Evolutionary conservation across 345 rosid genomes (phyloP), one percentile per base, ranked within the genome.

Genomic region (Eucalyptus polyanthemos): DNA sequence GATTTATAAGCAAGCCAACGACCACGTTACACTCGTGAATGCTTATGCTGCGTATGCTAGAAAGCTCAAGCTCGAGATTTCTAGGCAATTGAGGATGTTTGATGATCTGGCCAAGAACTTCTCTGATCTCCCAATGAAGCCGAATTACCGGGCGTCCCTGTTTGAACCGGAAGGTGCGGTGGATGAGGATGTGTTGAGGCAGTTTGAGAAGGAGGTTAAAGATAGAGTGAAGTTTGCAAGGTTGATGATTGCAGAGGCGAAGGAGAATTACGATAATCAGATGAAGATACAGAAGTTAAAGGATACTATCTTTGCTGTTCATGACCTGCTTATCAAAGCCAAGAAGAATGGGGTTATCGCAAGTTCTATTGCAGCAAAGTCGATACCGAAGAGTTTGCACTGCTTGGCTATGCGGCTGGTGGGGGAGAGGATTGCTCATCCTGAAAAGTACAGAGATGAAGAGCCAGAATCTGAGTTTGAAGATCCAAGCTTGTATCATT

Each of bases 331-430:
- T 89, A 88, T 93, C 14, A 97, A 97, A 94, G 99, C 99, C 0
- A 96, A 94, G 95, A 97, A 95, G 93, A 97, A 94, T 85, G 98
- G 99, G 40, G 98, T 95, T 31, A 89, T 96, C 44, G 96, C 98
- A 1, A 95, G 99, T 89, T 93, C 93, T 81, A 97, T 97, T 65
- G 93, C 98, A 37, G 99, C 99, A 5, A 96, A 94, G 91, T 96
- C 98, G 0, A 91, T 95, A 7, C 99, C 99, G 2, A 97, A 97
- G 93, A 97, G 99, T 91, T 93, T 97, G 94, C 96, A 96, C 92
- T 97, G 99, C 88, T 91, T 97, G 94, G 99, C 97, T 5, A 97
- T 97, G 99, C 94, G 99, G 92, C 96, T 97, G 87, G 96, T 97
- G 40, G 98, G 92, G 90, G 99, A 97, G 93, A 95, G 96, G 92